A percentile compares a stretch with the other conserved stretches of the same genome.
Conservation (phyloP, 768 basidiomycete species). For the Dacryopinax primogenitus region DNA sequence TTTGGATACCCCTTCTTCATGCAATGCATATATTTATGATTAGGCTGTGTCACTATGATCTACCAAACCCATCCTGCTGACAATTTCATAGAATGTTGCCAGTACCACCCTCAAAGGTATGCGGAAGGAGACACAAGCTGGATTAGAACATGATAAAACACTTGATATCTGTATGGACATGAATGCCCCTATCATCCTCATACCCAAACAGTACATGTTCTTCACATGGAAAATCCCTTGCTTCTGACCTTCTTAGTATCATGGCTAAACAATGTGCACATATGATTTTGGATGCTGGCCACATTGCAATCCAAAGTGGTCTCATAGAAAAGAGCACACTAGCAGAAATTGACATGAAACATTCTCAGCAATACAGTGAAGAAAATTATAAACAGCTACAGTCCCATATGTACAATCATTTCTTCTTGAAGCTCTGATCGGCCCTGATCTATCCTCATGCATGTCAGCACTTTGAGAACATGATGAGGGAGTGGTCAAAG, state of each 20-base stretch:
- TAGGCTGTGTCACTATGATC: too few species aligned
- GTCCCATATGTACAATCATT: constrained; percentile 88
- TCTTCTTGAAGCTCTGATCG: constrained; percentile 57
- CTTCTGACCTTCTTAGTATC: constrained; percentile 41
- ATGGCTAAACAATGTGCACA: constrained; percentile 66
- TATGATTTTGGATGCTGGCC: constrained; percentile 88
- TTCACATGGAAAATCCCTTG: too few species aligned
- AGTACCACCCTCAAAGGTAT: constrained; percentile 87
- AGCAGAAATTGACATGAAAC: constrained; percentile 64
- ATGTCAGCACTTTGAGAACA: constrained; percentile 58
- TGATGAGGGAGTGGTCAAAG: constrained; percentile 34
- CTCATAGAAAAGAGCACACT: constrained; percentile 74
- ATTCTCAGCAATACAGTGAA: constrained; percentile 70
- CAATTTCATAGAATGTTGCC: constrained; percentile 54
- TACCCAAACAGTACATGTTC: constrained; percentile 74
- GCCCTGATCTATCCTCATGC: constrained; percentile 68
- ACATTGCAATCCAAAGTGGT: constrained; percentile 85
- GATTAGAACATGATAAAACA: constrained; percentile 90
- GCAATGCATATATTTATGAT: too few species aligned
- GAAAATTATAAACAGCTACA: constrained; percentile 78
- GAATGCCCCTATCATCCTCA: constrained; percentile 91
- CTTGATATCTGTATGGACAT: constrained; percentile 92
- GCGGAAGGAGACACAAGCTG: constrained; percentile 84
- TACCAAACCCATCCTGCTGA: constrained; percentile 6
- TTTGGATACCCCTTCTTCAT: too few species aligned